Evolutionary conservation across 2,329 filamentous ascomycete species (phyloP), one percentile per base, ranked within the genome.

Genomic region (Laburnicola sp.): DNA sequence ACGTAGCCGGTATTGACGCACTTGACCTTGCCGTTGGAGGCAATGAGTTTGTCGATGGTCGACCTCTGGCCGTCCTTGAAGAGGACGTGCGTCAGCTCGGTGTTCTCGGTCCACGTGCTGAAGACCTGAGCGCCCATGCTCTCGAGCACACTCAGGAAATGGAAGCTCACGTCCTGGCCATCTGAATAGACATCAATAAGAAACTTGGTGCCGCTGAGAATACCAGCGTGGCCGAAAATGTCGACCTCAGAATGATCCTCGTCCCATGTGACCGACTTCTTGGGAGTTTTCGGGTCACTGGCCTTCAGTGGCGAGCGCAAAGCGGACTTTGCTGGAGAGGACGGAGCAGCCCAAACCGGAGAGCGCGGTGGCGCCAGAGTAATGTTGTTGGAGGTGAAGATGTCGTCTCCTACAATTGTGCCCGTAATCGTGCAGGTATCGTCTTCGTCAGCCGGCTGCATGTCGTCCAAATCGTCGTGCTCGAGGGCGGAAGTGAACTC

Each of bases 1-100:
- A 94, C 88, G 90, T 91, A 96, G 58, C 86, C 86, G 40, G 95
- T 88, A 43, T 91, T 91, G 48, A 96, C 90, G 73, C 91, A 95
- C 61, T 89, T 86, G 32, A 96, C 88, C 27, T 89, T 78, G 4
- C 89, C 89, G 10, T 82, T 80, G 34, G 83, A 86, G 62, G 87
- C 82, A 50, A 85, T 80, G 5, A 93, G 87, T 73, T 91, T 95
- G 67, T 95, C 87, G 58, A 96, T 74, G 0, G 91, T 96, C 25
- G 86, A 80, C 65, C 87, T 86, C 36, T 86, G 86, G 39, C 91
- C 91, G 65, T 96, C 91, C 71, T 96, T 96, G 78, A 86, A 96
- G 5, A 96, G 84, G 6, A 96, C 88, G 66, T 96, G 91, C 0
- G 91, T 96, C 62, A 96, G 89, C 4, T 86, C 88, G 34, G 48